Evolutionary conservation across 257 asterid genomes (phyloP).

Genomic region (Leonotis leonurus): DNA sequence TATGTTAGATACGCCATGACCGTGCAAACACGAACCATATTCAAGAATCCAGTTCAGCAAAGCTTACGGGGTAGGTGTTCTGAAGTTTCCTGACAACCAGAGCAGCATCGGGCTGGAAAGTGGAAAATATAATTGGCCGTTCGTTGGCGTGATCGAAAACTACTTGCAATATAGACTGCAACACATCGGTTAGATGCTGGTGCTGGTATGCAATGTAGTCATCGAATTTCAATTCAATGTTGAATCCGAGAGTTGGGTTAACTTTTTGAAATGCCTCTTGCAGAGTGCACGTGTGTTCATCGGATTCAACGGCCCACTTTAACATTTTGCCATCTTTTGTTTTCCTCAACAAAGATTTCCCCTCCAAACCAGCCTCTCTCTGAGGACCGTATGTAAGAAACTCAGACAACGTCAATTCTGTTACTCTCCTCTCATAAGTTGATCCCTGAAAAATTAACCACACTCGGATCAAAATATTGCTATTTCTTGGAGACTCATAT

Average conservation of each 20-base stretch:
- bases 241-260: constrained; percentile 66
- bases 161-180: constrained; percentile 47
- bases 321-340: constrained; percentile 64
- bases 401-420: constrained; percentile 65
- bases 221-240: constrained; percentile 83
- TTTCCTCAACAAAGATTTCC: constrained; percentile 63
- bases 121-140: constrained; percentile 67
- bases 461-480: neutral
- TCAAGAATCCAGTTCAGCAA: neutral
- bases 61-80: constrained; percentile 57
- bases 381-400: constrained; percentile 77
- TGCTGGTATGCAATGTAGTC: constrained; percentile 53
- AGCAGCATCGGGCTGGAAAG: constrained; percentile 90
- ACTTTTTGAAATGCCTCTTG: constrained; percentile 76
- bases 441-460: constrained; percentile 45
- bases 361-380: constrained; percentile 36
- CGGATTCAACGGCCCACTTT: constrained; percentile 68
- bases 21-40: neutral
- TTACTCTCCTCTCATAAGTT: constrained; percentile 60
- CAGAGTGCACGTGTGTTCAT: constrained; percentile 67
- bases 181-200: constrained; percentile 34
- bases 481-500: too few relatives aligned
- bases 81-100: constrained; percentile 58
- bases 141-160: constrained; percentile 54
- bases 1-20: neutral